These are phyloP conservation scores for Fusarium paranaense DNA, from an alignment of 2,329 filamentous ascomycete genomes.

Conservation along the genomic window DNA sequence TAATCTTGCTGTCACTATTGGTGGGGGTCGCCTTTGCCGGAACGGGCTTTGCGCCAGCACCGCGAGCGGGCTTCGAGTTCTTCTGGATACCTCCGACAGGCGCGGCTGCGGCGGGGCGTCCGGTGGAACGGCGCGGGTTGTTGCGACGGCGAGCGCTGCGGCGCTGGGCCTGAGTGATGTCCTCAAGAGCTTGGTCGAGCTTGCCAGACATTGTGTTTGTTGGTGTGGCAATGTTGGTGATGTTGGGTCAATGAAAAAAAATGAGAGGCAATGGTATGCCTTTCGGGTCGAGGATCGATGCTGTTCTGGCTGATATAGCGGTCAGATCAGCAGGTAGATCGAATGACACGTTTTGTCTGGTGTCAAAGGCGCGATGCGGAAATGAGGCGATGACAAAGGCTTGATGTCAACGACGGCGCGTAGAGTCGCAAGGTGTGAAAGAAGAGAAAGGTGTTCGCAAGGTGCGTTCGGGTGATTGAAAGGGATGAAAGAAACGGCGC, in stretches of 20 bases:
- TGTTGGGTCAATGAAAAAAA: slow-evolving; percentile 14
- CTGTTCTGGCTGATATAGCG: slow-evolving; percentile 38
- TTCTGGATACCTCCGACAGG: slow-evolving; percentile 91
- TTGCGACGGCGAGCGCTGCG: slow-evolving; percentile 67
- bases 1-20: slow-evolving; percentile 90
- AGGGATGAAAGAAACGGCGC: slow-evolving; percentile 28
- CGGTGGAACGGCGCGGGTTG: slow-evolving; percentile 62
- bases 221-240: slow-evolving; percentile 22
- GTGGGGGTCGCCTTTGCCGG: slow-evolving; percentile 72
- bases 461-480: slow-evolving; percentile 11
- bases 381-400: slow-evolving; percentile 1
- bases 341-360: slow-evolving; percentile 23
- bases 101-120: slow-evolving; percentile 67
- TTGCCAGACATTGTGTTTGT: slow-evolving; percentile 84
- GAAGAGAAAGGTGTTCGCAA: slow-evolving; percentile 25
- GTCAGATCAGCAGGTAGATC: slow-evolving; percentile 41
- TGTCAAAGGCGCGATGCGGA: slow-evolving; percentile 25
- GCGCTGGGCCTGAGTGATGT: slow-evolving; percentile 87
- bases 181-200: slow-evolving; percentile 96
- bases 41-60: slow-evolving; percentile 67
- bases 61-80: slow-evolving; percentile 72
- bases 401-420: slow-evolving; percentile 21
- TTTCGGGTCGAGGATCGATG: slow-evolving; percentile 22
- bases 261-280: slow-evolving; percentile 9
- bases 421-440: slow-evolving; percentile 19